A percentile compares a stretch with the other conserved stretches of the same genome.
Evolutionary conservation across 441 rosid genomes (phyloP).

Genomic region (Iberis amara): DNA sequence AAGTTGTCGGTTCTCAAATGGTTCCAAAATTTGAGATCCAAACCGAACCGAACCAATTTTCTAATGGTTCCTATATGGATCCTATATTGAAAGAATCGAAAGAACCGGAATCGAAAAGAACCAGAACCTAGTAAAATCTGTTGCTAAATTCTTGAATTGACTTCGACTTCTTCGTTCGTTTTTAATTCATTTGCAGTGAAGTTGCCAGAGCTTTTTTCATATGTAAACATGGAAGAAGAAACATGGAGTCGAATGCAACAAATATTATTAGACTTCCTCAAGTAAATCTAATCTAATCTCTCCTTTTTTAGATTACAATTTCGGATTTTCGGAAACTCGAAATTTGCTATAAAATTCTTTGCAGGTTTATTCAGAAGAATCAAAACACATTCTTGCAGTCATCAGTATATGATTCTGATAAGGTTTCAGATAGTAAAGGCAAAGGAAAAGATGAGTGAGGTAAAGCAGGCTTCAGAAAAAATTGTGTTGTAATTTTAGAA

Average conservation of each 20-base stretch:
- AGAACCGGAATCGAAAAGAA: too few relatives aligned
- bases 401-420: constrained; percentile 50
- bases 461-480: not conserved
- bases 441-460: constrained; percentile 67
- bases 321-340: not conserved
- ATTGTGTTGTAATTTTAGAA: constrained; percentile 27
- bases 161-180: too few relatives aligned
- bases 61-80: too few relatives aligned
- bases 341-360: not conserved
- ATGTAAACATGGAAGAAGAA: constrained; percentile 89
- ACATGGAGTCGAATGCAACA: constrained; percentile 74
- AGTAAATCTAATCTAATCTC: constrained; percentile 36
- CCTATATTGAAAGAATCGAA: too few relatives aligned
- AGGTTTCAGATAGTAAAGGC: constrained; percentile 56
- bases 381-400: constrained; percentile 61
- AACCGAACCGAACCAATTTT: too few relatives aligned
- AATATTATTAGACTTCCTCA: constrained; percentile 81
- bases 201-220: constrained; percentile 80
- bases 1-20: too few relatives aligned
- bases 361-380: constrained; percentile 87
- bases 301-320: constrained; percentile 8
- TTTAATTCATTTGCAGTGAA: constrained; percentile 52
- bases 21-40: too few relatives aligned
- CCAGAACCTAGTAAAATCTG: too few relatives aligned
- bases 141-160: not conserved